Conservation (phyloP, 202 grass and related monocot genomes). For the Brachypodium distachyon region DNA sequence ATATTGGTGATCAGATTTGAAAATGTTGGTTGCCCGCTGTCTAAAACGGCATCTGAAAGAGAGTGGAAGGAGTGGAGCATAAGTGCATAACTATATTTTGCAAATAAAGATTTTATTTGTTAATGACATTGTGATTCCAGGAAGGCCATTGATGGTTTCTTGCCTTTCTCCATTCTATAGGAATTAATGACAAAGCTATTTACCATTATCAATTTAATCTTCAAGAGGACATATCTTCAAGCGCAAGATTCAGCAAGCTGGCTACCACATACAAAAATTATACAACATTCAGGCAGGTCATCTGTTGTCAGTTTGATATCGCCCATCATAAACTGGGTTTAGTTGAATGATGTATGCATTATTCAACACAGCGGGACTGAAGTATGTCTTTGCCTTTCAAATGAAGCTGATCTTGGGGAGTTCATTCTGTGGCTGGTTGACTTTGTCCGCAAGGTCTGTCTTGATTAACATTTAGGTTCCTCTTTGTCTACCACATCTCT, state of each 20-base stretch:
- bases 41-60: not conserved
- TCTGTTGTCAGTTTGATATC: slow-evolving; percentile 13
- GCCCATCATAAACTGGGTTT: not conserved
- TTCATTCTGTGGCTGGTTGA: slow-evolving; percentile 45
- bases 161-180: slow-evolving; percentile 19
- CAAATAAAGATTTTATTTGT: not conserved
- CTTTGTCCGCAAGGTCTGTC: slow-evolving; percentile 46
- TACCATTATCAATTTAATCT: slow-evolving; percentile 46
- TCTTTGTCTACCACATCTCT: not conserved
- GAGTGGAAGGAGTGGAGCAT: not conserved
- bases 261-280: slow-evolving; percentile 48
- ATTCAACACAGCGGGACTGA: slow-evolving; percentile 54
- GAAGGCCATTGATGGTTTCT: not conserved
- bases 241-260: slow-evolving; percentile 44
- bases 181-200: slow-evolving; percentile 50
- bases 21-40: not conserved
- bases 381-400: slow-evolving; percentile 49
- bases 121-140: not conserved
- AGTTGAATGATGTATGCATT: not conserved
- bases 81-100: not conserved
- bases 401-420: slow-evolving; percentile 38
- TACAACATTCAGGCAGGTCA: slow-evolving; percentile 51
- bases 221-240: slow-evolving; percentile 42
- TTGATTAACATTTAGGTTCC: not conserved
- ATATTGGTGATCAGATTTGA: not conserved